These are phyloP conservation scores for Dendrobium chrysotoxum DNA, from an alignment of 106 monocot species.

Conservation along the genomic window DNA sequence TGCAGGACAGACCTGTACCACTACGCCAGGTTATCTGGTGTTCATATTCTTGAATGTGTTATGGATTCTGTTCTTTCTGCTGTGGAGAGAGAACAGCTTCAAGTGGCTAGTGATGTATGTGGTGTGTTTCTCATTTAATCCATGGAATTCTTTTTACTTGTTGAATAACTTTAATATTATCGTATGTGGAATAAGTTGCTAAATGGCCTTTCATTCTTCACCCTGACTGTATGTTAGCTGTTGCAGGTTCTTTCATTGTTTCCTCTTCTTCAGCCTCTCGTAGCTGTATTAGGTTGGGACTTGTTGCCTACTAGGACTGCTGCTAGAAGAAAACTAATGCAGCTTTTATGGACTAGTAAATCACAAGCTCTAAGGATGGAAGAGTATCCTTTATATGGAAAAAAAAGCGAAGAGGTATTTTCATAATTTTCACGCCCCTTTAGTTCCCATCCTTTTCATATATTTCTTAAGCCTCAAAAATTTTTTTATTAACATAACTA, in stretches of 20 bases:
- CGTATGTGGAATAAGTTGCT: neutral
- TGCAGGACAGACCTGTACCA: conserved; percentile 86
- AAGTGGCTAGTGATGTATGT: conserved; percentile 92
- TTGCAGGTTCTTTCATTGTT: conserved; percentile 75
- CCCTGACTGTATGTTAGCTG: neutral
- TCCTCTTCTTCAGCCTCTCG: conserved; percentile 91
- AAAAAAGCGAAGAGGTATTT: conserved; percentile 68
- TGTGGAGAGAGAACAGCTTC: conserved; percentile 58
- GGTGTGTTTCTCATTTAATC: conserved; percentile 8
- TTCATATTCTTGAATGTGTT: conserved; percentile 72
- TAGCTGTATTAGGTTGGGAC: conserved; percentile 95
- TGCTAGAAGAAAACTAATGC: conserved; percentile 64
- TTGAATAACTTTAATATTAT: neutral
- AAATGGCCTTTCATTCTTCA: neutral
- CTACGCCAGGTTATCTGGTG: conserved; percentile 66
- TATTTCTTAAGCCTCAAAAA: neutral
- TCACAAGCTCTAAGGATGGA: conserved; percentile 69
- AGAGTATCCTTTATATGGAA: conserved; percentile 53
- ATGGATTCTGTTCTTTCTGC: conserved; percentile 64
- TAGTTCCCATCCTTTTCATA: neutral
- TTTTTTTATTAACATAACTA: neutral
- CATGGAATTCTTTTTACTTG: neutral
- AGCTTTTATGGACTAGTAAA: conserved; percentile 83
- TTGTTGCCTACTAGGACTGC: conserved; percentile 68
- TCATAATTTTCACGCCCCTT: neutral